phyloP scores from a whole-genome alignment of 2,329 filamentous ascomycete genomes.

The Didymosphaeria variabile region DNA sequence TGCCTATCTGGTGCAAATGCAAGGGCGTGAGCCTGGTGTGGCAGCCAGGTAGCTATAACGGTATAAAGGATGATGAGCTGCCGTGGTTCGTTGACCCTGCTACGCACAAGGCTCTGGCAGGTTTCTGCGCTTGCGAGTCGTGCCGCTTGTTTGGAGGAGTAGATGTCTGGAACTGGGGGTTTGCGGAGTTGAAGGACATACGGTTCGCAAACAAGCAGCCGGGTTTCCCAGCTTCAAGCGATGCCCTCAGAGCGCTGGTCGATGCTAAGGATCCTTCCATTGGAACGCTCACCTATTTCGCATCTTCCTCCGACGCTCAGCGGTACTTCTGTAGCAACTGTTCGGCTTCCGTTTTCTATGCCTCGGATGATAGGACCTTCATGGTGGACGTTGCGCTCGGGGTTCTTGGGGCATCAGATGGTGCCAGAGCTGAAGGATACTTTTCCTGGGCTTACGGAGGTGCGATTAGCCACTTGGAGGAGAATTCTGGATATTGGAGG shows the following conservation, averaged over 20 bases:
- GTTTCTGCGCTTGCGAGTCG: constrained; percentile 59
- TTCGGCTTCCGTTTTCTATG: constrained; percentile 60
- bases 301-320: constrained; percentile 56
- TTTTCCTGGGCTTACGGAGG: constrained; percentile 55
- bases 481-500: constrained; percentile 55
- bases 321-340: constrained; percentile 61
- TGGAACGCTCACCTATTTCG: constrained; percentile 56
- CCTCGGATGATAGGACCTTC: constrained; percentile 49
- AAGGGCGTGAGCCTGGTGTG: constrained; percentile 57
- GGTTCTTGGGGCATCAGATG: constrained; percentile 55
- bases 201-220: constrained; percentile 31
- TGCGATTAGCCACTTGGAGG: constrained; percentile 29
- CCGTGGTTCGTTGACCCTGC: constrained; percentile 57
- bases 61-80: constrained; percentile 39
- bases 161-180: constrained; percentile 60
- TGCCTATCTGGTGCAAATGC: constrained; percentile 59
- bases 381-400: constrained; percentile 58
- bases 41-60: constrained; percentile 42
- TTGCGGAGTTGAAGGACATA: constrained; percentile 52
- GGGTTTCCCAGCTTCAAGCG: constrained; percentile 42
- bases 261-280: constrained; percentile 47
- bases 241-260: constrained; percentile 50
- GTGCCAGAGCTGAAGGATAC: constrained; percentile 57
- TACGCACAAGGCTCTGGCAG: constrained; percentile 52
- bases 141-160: constrained; percentile 55